Evolutionary conservation across 768 basidiomycete genomes (phyloP), one percentile per base, ranked within the genome.

Genomic region (Boletales sp.): DNA sequence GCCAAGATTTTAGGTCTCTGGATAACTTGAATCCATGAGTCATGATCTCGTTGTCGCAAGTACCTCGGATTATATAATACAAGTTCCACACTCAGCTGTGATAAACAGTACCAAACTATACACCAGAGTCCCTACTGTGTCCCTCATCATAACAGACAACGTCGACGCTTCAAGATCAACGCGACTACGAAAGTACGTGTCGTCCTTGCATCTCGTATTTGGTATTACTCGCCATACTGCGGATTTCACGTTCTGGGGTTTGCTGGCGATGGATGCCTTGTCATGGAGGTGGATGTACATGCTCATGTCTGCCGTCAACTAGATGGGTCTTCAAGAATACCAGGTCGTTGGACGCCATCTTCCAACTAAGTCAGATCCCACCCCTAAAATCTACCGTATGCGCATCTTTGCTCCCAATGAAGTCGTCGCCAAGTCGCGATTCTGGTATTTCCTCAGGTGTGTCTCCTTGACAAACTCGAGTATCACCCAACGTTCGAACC

Each of bases 351-450:
- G 97, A 59, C 92, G 95, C 69, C 94, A 97, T 72, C 77, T 97
- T 63, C 95, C 97, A 66, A 94, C 93, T 47, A 92, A 93, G 77
- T 69, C 80, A 56, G 90, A 97, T 58, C 91, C 92, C 48, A 90
- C 81, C 53, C 97, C 97, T 54, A 97, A 98, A 83, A 94, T 98
- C 73, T 97, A 90, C 81, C 89, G 95, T 64, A 97, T 97, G 95
- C 88, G 95, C 72, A 97, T 98, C 67, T 99, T 98, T 69, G 94
- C 97, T 58, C 92, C 93, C 58, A 97, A 97, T 71, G 92, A 97
- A 56, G 94, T 97, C 59, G 93, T 99, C 65, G 95, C 97, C 63
- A 98, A 99, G 79, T 95, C 92, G 44, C 86, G 95, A 52, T 99
- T 97, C 87, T 98, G 97, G 95, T 97, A 97, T 78, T 99, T 95